Percentiles rank a stretch among this genome's conserved stretches.
These are phyloP conservation scores for Lomentospora prolificans DNA, from an alignment of 2,329 filamentous ascomycete species.

Conservation along the genomic window DNA sequence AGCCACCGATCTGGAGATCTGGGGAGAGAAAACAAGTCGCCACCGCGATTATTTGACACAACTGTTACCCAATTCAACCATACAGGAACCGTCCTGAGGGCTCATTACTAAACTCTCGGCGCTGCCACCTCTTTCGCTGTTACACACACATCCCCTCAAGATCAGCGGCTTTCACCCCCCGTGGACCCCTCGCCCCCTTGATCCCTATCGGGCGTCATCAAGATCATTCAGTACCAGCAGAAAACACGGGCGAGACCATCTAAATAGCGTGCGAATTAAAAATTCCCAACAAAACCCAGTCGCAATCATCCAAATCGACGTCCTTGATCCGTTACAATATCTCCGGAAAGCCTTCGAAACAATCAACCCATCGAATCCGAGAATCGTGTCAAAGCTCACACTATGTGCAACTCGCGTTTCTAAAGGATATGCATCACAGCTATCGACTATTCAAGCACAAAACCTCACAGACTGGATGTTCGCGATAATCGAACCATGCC, in stretches of 20 bases:
- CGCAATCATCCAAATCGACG: no score
- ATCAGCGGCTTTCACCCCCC: not conserved
- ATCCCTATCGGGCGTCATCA: not conserved
- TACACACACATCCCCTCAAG: not conserved
- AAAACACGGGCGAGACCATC: not conserved
- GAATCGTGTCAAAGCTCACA: no score
- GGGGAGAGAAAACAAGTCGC: not conserved
- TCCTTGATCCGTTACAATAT: no score
- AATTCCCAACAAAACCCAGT: no score
- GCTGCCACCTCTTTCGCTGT: not conserved
- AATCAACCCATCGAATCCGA: no score
- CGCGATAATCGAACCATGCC: conserved; percentile 1
- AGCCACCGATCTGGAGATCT: not conserved
- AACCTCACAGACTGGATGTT: not conserved
- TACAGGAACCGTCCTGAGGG: not conserved
- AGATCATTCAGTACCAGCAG: not conserved
- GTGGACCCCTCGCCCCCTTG: not conserved
- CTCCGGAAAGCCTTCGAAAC: no score
- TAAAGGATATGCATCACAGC: no score
- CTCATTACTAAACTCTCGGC: not conserved
- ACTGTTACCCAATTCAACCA: not conserved
- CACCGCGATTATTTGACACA: not conserved
- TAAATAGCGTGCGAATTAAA: no score
- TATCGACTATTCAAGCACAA: not conserved
- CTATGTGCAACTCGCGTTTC: no score